Conservation (phyloP, 805 yeast species). For the Suhomyces canberraensis region DNA sequence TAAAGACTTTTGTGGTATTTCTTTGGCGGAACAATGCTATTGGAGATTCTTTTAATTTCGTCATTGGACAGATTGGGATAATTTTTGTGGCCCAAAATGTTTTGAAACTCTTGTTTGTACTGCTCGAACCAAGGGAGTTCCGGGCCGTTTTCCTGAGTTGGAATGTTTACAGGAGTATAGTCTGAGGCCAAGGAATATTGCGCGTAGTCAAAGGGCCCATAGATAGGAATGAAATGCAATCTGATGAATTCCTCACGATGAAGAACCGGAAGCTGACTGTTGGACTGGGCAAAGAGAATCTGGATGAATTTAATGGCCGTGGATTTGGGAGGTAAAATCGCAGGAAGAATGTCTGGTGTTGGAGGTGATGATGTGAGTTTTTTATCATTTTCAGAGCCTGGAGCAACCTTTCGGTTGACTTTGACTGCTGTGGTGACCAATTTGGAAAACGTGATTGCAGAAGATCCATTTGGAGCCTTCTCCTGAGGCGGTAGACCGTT, state of each 20-base stretch:
- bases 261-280: constrained; percentile 78
- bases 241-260: constrained; percentile 76
- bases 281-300: constrained; percentile 72
- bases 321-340: constrained; percentile 63
- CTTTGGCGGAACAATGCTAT: constrained; percentile 43
- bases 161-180: constrained; percentile 42
- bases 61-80: background rate
- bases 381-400: constrained; percentile 8
- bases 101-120: constrained; percentile 31
- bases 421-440: constrained; percentile 76
- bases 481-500: background rate
- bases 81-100: constrained; percentile 3
- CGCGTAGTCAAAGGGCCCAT: constrained; percentile 58
- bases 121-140: constrained; percentile 42
- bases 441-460: constrained; percentile 65
- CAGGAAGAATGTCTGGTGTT: constrained; percentile 28
- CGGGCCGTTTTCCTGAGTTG: background rate
- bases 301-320: constrained; percentile 65
- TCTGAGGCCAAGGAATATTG: constrained; percentile 57
- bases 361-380: constrained; percentile 15
- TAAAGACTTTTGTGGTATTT: constrained; percentile 54
- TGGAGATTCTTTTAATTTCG: constrained; percentile 25
- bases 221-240: constrained; percentile 70
- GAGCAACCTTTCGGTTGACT: constrained; percentile 29
- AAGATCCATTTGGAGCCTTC: too few species aligned